These are phyloP conservation scores for Ogataea henricii DNA, from an alignment of 805 yeast species.

Conservation along the genomic window DNA sequence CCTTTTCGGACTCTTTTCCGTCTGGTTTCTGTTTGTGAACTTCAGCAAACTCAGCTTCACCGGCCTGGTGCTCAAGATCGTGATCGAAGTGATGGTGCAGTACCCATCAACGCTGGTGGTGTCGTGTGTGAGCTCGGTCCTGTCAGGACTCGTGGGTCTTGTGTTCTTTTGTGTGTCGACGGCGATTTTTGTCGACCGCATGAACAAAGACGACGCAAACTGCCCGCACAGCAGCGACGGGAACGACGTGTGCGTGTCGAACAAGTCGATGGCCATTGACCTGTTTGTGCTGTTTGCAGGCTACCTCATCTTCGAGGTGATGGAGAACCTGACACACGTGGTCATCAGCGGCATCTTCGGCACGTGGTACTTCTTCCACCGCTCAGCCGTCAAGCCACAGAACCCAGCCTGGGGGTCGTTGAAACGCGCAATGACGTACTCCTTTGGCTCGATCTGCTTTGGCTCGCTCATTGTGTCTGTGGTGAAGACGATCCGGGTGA, in stretches of 20 bases:
- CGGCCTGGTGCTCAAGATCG: slow-evolving; percentile 34
- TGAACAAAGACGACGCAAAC: slow-evolving; percentile 54
- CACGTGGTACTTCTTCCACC: slow-evolving; percentile 78
- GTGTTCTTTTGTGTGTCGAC: slow-evolving; percentile 69
- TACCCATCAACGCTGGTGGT: slow-evolving; percentile 71
- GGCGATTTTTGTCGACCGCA: slow-evolving; percentile 37
- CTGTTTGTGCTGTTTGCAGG: slow-evolving; percentile 80
- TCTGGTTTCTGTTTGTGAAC: slow-evolving; percentile 28
- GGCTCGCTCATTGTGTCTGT: slow-evolving; percentile 76
- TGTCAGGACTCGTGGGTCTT: slow-evolving; percentile 57
- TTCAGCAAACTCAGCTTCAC: slow-evolving; percentile 33
- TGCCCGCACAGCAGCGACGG: slow-evolving; percentile 34
- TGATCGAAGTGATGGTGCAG: slow-evolving; percentile 74
- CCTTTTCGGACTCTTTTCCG: slow-evolving; percentile 21
- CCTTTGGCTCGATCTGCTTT: slow-evolving; percentile 88
- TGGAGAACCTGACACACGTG: slow-evolving; percentile 77
- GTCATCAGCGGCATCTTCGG: slow-evolving; percentile 85
- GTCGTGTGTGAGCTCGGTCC: slow-evolving; percentile 40
- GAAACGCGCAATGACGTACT: slow-evolving; percentile 73
- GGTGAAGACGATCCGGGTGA: slow-evolving; percentile 62
- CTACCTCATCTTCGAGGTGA: slow-evolving; percentile 78
- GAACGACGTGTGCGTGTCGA: slow-evolving; percentile 34
- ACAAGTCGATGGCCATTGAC: slow-evolving; percentile 34
- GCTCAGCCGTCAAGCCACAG: slow-evolving; percentile 59
- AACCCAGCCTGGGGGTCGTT: slow-evolving; percentile 83